Evolutionary conservation across 805 yeast genomes (phyloP).

Genomic region (Ogataea philodendri): DNA sequence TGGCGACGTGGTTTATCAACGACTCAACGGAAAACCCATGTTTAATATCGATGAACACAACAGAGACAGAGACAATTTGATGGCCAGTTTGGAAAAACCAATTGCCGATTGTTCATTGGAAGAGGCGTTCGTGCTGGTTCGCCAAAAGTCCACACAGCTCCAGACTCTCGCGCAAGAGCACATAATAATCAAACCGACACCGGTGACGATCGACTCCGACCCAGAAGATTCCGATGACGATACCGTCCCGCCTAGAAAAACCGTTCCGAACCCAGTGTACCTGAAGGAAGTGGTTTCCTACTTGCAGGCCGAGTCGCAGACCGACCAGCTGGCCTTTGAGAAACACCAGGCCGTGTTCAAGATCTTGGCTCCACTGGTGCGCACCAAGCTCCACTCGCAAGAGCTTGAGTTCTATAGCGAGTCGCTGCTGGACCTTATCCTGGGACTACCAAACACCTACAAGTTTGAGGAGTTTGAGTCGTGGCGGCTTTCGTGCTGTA

Average conservation of each 20-base stretch:
- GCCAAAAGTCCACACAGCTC: not conserved
- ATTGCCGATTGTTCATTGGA: conserved; percentile 3
- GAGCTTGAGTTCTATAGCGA: conserved; percentile 62
- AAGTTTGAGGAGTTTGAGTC: conserved; percentile 61
- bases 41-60: conserved; percentile 30
- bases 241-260: conserved; percentile 38
- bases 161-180: not conserved
- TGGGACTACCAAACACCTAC: conserved; percentile 55
- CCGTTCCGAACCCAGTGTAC: conserved; percentile 56
- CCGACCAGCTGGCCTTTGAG: conserved; percentile 46
- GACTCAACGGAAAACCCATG: conserved; percentile 32
- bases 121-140: conserved; percentile 10
- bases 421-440: conserved; percentile 48
- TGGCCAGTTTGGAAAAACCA: conserved; percentile 3
- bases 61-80: conserved; percentile 18
- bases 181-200: not conserved
- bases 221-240: conserved; percentile 47
- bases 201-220: conserved; percentile 26
- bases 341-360: conserved; percentile 49
- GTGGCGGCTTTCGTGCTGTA: conserved; percentile 60
- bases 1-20: conserved; percentile 48
- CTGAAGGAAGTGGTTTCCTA: conserved; percentile 68
- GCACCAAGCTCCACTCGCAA: conserved; percentile 61
- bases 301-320: conserved; percentile 43
- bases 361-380: conserved; percentile 56